These are phyloP conservation scores for Prunus mira DNA, from an alignment of 306 rosid species.

Conservation along the genomic window DNA sequence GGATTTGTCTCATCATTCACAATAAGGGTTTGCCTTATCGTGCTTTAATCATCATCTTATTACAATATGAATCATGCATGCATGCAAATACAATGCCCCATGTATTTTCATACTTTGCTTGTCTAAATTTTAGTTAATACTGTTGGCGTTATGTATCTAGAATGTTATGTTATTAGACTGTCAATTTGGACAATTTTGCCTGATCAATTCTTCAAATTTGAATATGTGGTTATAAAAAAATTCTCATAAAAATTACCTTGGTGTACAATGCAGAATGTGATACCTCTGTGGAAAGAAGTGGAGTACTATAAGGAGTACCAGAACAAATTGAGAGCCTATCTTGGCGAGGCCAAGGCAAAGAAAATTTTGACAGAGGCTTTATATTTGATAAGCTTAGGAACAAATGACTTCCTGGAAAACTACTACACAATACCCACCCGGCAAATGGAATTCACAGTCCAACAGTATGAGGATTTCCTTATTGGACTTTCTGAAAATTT, in stretches of 20 bases:
- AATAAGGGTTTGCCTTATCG: no score
- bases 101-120: not conserved
- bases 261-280: conserved; percentile 53
- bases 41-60: no score
- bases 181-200: not conserved
- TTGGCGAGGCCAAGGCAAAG: conserved; percentile 50
- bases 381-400: conserved; percentile 64
- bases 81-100: not conserved
- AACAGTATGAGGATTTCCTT: conserved; percentile 49
- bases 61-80: not conserved
- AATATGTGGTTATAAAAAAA: no score
- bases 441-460: conserved; percentile 33
- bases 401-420: conserved; percentile 73
- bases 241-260: no score
- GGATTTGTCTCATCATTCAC: not conserved
- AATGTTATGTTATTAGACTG: not conserved
- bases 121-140: no score
- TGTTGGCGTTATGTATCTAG: not conserved
- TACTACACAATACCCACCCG: conserved; percentile 51
- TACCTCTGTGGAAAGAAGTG: conserved; percentile 73
- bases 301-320: conserved; percentile 68
- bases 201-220: not conserved
- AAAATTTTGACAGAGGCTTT: conserved; percentile 37
- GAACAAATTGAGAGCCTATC: conserved; percentile 36
- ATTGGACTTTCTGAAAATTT: conserved; percentile 43